Evolutionary conservation across 208 protist genomes (phyloP).

Genomic region (Leptomonas pyrrhocoris): DNA sequence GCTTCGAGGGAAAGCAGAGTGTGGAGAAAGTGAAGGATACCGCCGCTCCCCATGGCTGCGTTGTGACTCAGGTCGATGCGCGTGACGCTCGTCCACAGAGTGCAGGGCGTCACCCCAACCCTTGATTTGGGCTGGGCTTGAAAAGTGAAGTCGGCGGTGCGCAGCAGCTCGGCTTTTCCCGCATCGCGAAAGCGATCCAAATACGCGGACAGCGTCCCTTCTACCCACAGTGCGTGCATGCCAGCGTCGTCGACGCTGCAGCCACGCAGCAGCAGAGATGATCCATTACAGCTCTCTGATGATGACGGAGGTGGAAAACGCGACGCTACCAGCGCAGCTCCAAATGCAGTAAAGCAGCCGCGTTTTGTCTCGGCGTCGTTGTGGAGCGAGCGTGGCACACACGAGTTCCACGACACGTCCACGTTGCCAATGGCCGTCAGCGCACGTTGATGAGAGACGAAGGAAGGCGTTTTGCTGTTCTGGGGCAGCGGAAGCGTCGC

Average conservation of each 20-base stretch:
- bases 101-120: no score
- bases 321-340: not conserved
- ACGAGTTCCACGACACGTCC: conserved; percentile 26
- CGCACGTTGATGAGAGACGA: not conserved
- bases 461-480: not conserved
- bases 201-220: conserved; percentile 7
- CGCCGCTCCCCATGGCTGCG: conserved; percentile 5
- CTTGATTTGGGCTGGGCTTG: not conserved
- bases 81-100: conserved; percentile 6
- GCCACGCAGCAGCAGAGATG: conserved; percentile 8
- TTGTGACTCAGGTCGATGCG: conserved; percentile 37
- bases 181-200: conserved; percentile 9
- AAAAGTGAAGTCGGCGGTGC: not conserved
- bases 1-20: conserved; percentile 21
- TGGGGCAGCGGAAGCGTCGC: not conserved
- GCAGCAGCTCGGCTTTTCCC: conserved; percentile 7
- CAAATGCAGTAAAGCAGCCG: not conserved
- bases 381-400: not conserved
- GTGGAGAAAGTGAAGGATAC: conserved; percentile 18
- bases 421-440: not conserved
- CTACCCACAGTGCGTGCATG: conserved; percentile 12
- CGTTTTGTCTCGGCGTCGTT: not conserved
- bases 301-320: not conserved
- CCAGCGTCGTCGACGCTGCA: conserved; percentile 5
- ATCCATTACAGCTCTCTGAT: no score